Conservation (phyloP, 2,329 filamentous ascomycete species). For the Dendryphion nanum region DNA sequence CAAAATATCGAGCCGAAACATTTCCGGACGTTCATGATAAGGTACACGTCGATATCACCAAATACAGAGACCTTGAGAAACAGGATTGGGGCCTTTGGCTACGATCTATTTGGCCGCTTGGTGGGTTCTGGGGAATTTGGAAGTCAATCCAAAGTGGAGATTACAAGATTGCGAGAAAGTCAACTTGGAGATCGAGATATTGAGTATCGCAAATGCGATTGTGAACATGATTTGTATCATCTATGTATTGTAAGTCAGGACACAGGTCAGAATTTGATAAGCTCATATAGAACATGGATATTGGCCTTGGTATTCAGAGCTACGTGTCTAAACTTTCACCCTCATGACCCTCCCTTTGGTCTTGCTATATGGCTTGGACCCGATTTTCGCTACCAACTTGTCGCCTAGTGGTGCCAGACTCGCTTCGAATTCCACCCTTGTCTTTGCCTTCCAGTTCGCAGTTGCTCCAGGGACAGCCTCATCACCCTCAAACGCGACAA, state of each 20-base stretch:
- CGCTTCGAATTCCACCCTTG: conserved; percentile 51
- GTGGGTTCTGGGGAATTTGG: not conserved
- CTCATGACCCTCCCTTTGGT: conserved; percentile 7
- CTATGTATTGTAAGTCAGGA: not conserved
- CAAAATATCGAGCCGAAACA: conserved; percentile 58
- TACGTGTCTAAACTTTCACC: conserved; percentile 4
- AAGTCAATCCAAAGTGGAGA: conserved; percentile 23
- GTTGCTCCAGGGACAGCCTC: conserved; percentile 58
- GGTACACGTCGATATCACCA: conserved; percentile 50
- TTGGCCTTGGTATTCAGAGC: no score
- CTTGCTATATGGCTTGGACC: conserved; percentile 1
- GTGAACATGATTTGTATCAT: not conserved
- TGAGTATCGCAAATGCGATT: no score
- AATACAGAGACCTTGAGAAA: conserved; percentile 24
- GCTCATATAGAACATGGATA: no score
- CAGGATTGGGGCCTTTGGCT: conserved; percentile 23
- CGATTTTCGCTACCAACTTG: conserved; percentile 43
- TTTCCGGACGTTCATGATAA: conserved; percentile 68
- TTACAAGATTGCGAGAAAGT: conserved; percentile 32
- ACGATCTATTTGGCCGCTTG: not conserved
- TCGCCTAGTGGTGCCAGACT: conserved; percentile 55
- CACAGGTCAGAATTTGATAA: not conserved
- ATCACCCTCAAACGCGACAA: conserved; percentile 58
- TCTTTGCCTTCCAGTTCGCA: conserved; percentile 56
- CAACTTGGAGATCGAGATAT: conserved; percentile 30